These are phyloP conservation scores for Penicillium macrosclerotiorum DNA, from an alignment of 495 filamentous ascomycete genomes.

Conservation along the genomic window DNA sequence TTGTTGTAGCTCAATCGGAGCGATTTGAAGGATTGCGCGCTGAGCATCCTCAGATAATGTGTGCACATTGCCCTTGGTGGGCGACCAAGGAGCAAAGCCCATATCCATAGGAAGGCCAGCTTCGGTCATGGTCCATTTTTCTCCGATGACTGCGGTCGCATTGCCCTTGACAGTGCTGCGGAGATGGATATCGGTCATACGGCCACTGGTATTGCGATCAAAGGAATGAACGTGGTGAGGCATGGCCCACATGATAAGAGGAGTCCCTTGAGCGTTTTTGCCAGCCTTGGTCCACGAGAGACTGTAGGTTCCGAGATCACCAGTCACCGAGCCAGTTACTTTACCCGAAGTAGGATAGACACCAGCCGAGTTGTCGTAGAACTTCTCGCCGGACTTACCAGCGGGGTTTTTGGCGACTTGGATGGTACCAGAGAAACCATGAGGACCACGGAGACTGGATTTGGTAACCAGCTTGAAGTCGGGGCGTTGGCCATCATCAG, in stretches of 20 bases:
- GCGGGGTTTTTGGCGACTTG: slow-evolving; percentile 77
- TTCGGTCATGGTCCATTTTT: slow-evolving; percentile 80
- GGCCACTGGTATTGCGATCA: slow-evolving; percentile 52
- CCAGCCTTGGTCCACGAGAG: slow-evolving; percentile 71
- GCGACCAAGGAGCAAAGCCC: slow-evolving; percentile 72
- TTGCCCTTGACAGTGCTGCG: slow-evolving; percentile 86
- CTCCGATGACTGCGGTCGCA: slow-evolving; percentile 67
- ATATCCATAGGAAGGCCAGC: slow-evolving; percentile 67
- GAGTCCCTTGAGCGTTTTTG: slow-evolving; percentile 33
- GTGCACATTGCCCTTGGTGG: slow-evolving; percentile 46
- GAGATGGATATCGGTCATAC: slow-evolving; percentile 59
- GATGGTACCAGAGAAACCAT: slow-evolving; percentile 64
- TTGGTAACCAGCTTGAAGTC: slow-evolving; percentile 47
- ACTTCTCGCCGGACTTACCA: slow-evolving; percentile 55
- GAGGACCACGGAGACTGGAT: slow-evolving; percentile 47
- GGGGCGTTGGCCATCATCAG: slow-evolving; percentile 46
- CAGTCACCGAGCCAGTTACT: slow-evolving; percentile 61
- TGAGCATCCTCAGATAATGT: slow-evolving; percentile 52
- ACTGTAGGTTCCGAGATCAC: slow-evolving; percentile 64
- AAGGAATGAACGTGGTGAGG: slow-evolving; percentile 84
- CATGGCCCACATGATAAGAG: slow-evolving; percentile 81
- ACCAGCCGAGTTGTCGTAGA: slow-evolving; percentile 75
- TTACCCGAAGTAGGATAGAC: slow-evolving; percentile 63
- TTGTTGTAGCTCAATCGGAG: slow-evolving; percentile 65
- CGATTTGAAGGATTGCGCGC: slow-evolving; percentile 54